Evolutionary conservation across 352 stramenopile species (phyloP).

Genomic region (Phytophthora pistaciae): DNA sequence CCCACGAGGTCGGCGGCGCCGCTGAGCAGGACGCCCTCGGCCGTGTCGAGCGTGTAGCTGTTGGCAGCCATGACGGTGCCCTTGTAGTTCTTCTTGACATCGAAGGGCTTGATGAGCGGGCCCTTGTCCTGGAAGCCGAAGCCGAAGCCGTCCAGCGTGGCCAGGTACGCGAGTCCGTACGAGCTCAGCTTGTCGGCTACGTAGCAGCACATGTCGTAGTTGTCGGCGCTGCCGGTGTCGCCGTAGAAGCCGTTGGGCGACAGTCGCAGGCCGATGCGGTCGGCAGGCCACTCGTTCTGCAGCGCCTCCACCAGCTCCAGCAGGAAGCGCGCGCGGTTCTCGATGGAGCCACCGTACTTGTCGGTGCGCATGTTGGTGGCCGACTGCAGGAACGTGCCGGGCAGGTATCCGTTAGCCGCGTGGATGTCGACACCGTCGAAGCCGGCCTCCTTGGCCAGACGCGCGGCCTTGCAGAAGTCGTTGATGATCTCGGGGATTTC

Average conservation of each 20-base stretch:
- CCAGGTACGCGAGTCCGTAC: constrained; percentile 53
- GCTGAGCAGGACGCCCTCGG: constrained; percentile 34
- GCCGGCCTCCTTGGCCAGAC: constrained; percentile 72
- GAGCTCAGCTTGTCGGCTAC: constrained; percentile 39
- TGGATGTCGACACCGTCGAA: constrained; percentile 74
- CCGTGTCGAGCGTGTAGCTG: constrained; percentile 47
- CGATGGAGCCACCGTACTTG: constrained; percentile 83
- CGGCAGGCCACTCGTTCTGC: constrained; percentile 33
- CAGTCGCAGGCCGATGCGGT: constrained; percentile 39
- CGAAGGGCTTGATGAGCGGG: constrained; percentile 34
- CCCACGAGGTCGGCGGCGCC: constrained; percentile 30
- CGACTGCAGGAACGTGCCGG: constrained; percentile 89
- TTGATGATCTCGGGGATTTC: constrained; percentile 75
- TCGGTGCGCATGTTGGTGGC: constrained; percentile 79
- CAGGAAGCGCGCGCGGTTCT: constrained; percentile 83
- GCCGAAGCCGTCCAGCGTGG: constrained; percentile 43
- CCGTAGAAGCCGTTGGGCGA: constrained; percentile 40
- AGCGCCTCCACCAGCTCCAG: constrained; percentile 68
- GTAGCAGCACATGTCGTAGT: constrained; percentile 55
- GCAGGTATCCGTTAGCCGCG: constrained; percentile 89
- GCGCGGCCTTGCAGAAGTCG: constrained; percentile 71
- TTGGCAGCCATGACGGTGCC: constrained; percentile 39
- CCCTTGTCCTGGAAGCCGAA: constrained; percentile 52
- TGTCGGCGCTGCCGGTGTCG: constrained; percentile 45
- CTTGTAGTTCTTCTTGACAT: constrained; percentile 46